These are phyloP conservation scores for Lathyrus tuberosus DNA, from an alignment of 306 rosid genomes.

Conservation along the genomic window DNA sequence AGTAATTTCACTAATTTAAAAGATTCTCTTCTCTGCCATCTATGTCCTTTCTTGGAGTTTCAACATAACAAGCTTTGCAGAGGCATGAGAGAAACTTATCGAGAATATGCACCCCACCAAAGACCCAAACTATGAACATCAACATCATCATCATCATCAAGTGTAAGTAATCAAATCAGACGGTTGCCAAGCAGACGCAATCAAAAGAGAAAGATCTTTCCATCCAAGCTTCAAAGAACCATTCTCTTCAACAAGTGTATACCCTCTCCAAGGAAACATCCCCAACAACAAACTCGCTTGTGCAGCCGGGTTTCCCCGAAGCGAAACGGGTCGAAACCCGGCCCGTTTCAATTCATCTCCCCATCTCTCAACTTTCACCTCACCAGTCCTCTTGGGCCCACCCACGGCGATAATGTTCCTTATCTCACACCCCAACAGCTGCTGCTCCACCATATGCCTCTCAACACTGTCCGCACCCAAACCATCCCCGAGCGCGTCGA, in stretches of 20 bases:
- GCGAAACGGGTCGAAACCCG: constrained; percentile 73
- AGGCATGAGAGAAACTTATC: constrained; percentile 7
- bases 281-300: constrained; percentile 86
- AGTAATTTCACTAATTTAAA: constrained; percentile 18
- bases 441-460: constrained; percentile 96
- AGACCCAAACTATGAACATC: neutral
- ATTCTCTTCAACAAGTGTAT: constrained; percentile 80
- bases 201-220: constrained; percentile 88
- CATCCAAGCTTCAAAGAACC: constrained; percentile 89
- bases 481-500: constrained; percentile 96
- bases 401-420: constrained; percentile 93
- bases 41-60: constrained; percentile 18
- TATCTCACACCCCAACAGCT: constrained; percentile 85
- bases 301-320: constrained; percentile 91
- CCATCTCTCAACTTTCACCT: constrained; percentile 83
- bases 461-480: constrained; percentile 65
- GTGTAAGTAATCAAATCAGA: constrained; percentile 45
- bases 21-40: constrained; percentile 35
- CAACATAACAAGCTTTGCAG: neutral
- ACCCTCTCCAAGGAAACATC: constrained; percentile 98
- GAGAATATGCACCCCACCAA: neutral
- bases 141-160: no score
- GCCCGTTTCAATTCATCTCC: constrained; percentile 77
- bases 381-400: constrained; percentile 94
- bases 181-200: constrained; percentile 99